Evolutionary conservation across 306 rosid genomes (phyloP).

Genomic region (Cajanus cajan): DNA sequence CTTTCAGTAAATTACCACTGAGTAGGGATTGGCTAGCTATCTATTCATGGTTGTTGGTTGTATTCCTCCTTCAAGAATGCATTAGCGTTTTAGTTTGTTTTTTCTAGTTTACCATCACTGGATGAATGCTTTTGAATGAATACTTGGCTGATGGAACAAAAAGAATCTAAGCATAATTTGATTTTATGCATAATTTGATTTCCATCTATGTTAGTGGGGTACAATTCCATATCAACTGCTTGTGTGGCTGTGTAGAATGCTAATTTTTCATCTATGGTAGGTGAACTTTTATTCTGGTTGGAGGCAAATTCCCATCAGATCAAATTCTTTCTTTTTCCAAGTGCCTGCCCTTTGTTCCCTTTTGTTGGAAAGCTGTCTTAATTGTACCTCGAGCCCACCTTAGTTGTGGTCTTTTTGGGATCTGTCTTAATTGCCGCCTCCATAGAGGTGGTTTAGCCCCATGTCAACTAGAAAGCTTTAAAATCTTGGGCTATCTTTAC

Average conservation of each 20-base stretch:
- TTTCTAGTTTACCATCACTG: neutral
- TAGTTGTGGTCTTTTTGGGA: too few relatives aligned
- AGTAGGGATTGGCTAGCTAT: neutral
- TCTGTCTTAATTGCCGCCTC: too few relatives aligned
- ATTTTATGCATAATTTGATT: neutral
- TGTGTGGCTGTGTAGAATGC: neutral
- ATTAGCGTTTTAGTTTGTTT: neutral
- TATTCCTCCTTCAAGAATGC: neutral
- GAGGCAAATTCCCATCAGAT: neutral
- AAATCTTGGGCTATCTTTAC: too few relatives aligned
- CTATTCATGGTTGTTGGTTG: neutral
- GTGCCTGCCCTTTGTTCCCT: neutral
- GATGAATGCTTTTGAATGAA: neutral
- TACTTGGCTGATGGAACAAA: neutral
- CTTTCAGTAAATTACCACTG: neutral
- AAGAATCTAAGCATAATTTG: neutral
- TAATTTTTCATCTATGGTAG: neutral
- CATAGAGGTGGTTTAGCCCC: too few relatives aligned
- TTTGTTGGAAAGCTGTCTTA: too few relatives aligned
- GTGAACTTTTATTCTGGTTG: neutral
- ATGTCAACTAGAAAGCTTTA: too few relatives aligned
- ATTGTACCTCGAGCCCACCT: too few relatives aligned
- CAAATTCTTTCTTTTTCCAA: neutral
- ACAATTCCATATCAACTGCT: constrained; percentile 11
- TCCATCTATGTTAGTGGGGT: neutral